Percentiles rank a stretch among this genome's conserved stretches.
Evolutionary conservation across 1,284 basidiomycete genomes (phyloP).

Genomic region (Ustilago tritici): DNA sequence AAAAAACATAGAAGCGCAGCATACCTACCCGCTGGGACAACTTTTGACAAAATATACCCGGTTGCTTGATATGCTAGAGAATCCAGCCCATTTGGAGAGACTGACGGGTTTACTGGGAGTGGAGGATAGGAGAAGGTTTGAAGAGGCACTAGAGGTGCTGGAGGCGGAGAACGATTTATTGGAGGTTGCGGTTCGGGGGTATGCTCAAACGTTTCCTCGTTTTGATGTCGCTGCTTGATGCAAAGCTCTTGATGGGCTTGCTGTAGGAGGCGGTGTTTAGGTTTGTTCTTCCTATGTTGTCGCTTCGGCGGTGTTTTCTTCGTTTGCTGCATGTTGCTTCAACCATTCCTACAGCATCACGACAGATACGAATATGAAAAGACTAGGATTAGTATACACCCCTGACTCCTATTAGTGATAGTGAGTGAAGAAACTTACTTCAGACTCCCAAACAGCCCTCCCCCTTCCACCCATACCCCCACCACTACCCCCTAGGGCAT

Average conservation of each 20-base stretch:
- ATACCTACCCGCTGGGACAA: neutral
- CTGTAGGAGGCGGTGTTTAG: neutral
- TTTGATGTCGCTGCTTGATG: neutral
- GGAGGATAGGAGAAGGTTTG: constrained; percentile 2
- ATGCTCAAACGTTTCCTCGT: constrained; percentile 4
- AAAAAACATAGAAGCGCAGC: constrained; percentile 19
- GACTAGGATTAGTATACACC: neutral
- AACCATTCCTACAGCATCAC: constrained; percentile 39
- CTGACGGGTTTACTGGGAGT: constrained; percentile 9
- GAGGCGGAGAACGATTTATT: constrained; percentile 6
- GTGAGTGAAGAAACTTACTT: constrained; percentile 19
- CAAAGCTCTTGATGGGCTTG: neutral
- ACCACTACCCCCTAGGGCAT: neutral
- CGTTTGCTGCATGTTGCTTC: constrained; percentile 20
- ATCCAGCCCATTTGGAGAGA: neutral
- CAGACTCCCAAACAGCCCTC: constrained; percentile 43
- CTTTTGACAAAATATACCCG: neutral
- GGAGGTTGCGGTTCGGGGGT: neutral
- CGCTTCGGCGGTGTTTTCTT: constrained; percentile 1
- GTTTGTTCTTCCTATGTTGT: neutral
- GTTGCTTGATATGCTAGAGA: neutral
- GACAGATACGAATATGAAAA: neutral
- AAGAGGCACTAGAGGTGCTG: neutral
- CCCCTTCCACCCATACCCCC: neutral
- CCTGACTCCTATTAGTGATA: no score